phyloP scores from a whole-genome alignment of 1,284 basidiomycete species.

The Pascua sp. region DNA sequence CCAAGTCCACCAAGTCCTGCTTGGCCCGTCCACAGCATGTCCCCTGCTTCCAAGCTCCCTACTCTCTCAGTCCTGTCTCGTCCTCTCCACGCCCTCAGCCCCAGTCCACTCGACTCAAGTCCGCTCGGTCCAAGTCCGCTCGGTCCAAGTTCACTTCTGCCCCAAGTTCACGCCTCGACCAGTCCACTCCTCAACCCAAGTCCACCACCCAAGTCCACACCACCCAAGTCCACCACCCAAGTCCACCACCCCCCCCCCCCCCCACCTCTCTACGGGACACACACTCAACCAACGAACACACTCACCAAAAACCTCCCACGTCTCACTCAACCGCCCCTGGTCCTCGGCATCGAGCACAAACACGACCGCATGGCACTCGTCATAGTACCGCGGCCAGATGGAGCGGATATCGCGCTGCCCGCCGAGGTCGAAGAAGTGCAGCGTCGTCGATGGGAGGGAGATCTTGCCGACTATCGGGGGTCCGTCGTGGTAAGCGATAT shows the following conservation, averaged over 20 bases:
- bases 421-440: slow-evolving; percentile 92
- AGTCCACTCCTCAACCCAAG: neutral
- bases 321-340: slow-evolving; percentile 75
- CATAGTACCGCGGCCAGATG: slow-evolving; percentile 90
- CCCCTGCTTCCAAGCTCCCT: no score
- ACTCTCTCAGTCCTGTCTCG: no score
- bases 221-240: neutral
- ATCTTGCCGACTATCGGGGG: slow-evolving; percentile 75
- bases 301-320: slow-evolving; percentile 91
- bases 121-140: no score
- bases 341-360: slow-evolving; percentile 89
- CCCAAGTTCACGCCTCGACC: no score
- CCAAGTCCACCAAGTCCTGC: no score
- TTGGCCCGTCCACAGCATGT: no score
- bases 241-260: neutral
- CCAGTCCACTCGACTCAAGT: no score
- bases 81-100: no score
- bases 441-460: slow-evolving; percentile 78
- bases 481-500: no score
- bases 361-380: slow-evolving; percentile 88
- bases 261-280: no score
- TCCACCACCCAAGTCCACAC: neutral
- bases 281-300: no score
- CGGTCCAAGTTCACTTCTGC: no score
- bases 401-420: slow-evolving; percentile 85